A percentile compares a stretch with the other conserved stretches of the same genome.
Conservation (phyloP, 768 basidiomycete species). For the Ramaria sp. region DNA sequence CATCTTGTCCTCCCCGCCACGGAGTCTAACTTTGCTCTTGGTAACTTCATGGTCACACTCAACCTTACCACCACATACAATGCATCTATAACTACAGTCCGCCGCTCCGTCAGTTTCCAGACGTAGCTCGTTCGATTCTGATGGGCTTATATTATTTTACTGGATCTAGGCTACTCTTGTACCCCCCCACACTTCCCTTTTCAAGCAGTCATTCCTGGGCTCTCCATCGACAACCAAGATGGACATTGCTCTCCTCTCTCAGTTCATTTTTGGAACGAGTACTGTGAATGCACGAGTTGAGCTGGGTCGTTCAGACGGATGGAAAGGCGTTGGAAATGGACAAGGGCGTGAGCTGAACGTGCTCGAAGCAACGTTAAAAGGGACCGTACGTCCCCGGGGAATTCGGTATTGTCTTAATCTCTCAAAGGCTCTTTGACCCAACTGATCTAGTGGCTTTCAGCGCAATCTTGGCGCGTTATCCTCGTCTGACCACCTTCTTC, state of each 20-base stretch:
- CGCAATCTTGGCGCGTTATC: conserved; percentile 61
- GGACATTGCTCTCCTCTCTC: conserved; percentile 44
- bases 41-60: conserved; percentile 76
- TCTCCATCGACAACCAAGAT: conserved; percentile 33
- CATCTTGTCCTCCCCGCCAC: conserved; percentile 54
- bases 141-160: background rate
- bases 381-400: conserved; percentile 54
- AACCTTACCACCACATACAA: conserved; percentile 50
- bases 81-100: conserved; percentile 46
- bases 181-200: conserved; percentile 23
- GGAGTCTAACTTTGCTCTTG: conserved; percentile 58
- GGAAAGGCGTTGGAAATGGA: conserved; percentile 59
- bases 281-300: conserved; percentile 49
- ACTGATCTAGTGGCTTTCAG: conserved; percentile 24
- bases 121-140: background rate
- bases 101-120: conserved; percentile 48
- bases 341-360: conserved; percentile 67
- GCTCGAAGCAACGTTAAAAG: conserved; percentile 46
- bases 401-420: conserved; percentile 38
- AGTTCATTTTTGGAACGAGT: conserved; percentile 38
- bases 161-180: conserved; percentile 45
- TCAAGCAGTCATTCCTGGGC: conserved; percentile 27
- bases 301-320: conserved; percentile 62
- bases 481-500: conserved; percentile 41
- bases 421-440: background rate